Base-by-base conservation (phyloP, 352 stramenopile genomes). In the Globisporangium middletonii region DNA sequence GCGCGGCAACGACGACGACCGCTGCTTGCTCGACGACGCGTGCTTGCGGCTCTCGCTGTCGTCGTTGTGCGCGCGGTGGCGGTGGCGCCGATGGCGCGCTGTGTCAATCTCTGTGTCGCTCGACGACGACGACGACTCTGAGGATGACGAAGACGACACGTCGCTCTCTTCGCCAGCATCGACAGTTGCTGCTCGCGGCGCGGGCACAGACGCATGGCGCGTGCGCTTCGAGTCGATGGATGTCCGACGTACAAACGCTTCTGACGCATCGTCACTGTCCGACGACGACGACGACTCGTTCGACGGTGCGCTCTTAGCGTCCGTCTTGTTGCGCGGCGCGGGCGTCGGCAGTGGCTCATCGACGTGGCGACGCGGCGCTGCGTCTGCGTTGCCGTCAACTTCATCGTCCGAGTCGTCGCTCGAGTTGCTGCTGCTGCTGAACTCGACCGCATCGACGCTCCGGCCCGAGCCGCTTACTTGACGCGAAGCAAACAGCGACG, bases 361-460 rank as follows among this genome's bases (percentile, higher is more conserved):
- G 5, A 19, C 41, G 12, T 13, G 3, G 3, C 15, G 3, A 28
- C 4, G 11, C 27, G 48, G 43, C 8, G 30, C 12, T 30, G 38
- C 19, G 30, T 60, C 27, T 30, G 38, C 19, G 30, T 60, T n/a
- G 19, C 8, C 19, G 35, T 38, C 48, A 43, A 26, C 35, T 13
- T 65, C 49, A 9, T 68, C 60, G 37, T 86, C 72, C 4, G 65
- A 73, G 35, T 79, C 66, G 47, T 79, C 68, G 47, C 70, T 83
- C 28, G 62, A 79, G 30, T 26, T 19, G 43, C 43, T 48, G 16
- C 16, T 27, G 43, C 67, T 73, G 26, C 76, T 89, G 1, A 67
- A 77, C 38, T 76, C 75, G 33, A 69, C 78, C 2, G 33, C 33
- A 33, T 88, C 77, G 44, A 70, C 77, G 54, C 72, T 79, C 18